A percentile compares a stretch with the other conserved stretches of the same genome.
phyloP scores from a whole-genome alignment of 2,329 filamentous ascomycete genomes.

The Peltaster fructicola region DNA sequence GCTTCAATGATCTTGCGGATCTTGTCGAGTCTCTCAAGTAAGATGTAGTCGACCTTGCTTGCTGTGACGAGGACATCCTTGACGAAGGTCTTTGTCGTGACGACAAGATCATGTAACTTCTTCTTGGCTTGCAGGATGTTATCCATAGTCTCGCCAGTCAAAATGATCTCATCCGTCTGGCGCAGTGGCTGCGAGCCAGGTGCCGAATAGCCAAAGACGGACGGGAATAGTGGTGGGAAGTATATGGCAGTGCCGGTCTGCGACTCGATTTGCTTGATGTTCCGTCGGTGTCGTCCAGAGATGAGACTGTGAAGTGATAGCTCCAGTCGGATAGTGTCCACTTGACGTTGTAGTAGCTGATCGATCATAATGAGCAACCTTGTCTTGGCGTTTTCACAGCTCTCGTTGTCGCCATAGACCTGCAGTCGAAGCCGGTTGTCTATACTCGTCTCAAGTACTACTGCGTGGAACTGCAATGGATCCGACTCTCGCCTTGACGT shows the following conservation, averaged over 20 bases:
- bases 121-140: slow-evolving; percentile 78
- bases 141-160: slow-evolving; percentile 75
- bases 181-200: slow-evolving; percentile 56
- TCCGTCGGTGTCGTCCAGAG: slow-evolving; percentile 85
- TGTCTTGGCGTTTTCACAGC: slow-evolving; percentile 91
- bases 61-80: slow-evolving; percentile 84
- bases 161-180: slow-evolving; percentile 80
- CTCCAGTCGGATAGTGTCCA: slow-evolving; percentile 69
- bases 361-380: slow-evolving; percentile 94
- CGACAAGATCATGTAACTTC: slow-evolving; percentile 72
- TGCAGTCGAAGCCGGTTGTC: slow-evolving; percentile 83
- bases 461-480: slow-evolving; percentile 57
- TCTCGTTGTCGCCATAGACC: slow-evolving; percentile 90
- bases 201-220: slow-evolving; percentile 78
- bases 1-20: slow-evolving; percentile 95
- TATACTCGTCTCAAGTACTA: slow-evolving; percentile 58
- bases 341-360: slow-evolving; percentile 58
- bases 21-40: slow-evolving; percentile 83
- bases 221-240: slow-evolving; percentile 86
- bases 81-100: slow-evolving; percentile 55
- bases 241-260: slow-evolving; percentile 93
- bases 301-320: slow-evolving; percentile 78
- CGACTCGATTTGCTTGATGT: slow-evolving; percentile 95
- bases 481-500: slow-evolving; percentile 50
- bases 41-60: slow-evolving; percentile 85